Conservation (phyloP, 352 stramenopile species). For the Pythium coloratum region DNA sequence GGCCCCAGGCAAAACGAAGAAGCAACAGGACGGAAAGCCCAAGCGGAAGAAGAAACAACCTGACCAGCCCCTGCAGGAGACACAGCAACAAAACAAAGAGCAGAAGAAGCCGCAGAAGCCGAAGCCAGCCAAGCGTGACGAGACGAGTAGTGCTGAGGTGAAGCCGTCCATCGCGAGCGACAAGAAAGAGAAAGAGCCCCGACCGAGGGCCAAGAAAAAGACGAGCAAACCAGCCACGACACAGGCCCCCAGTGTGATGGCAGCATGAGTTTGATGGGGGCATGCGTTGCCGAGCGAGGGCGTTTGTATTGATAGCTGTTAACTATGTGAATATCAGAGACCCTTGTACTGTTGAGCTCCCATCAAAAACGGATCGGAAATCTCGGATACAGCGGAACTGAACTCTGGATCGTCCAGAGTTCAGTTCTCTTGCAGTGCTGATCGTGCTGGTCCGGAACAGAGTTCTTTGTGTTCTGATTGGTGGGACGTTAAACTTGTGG, state of each 20-base stretch:
- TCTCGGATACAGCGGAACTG: neutral
- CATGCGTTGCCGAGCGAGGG: too few relatives aligned
- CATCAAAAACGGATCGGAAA: neutral
- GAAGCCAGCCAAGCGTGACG: neutral
- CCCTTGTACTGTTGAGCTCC: neutral
- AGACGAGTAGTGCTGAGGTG: neutral
- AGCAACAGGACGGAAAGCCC: neutral
- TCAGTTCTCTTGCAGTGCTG: neutral
- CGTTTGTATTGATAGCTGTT: neutral
- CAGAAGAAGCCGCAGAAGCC: neutral
- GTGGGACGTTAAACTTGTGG: neutral
- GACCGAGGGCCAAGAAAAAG: neutral
- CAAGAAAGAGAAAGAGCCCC: neutral
- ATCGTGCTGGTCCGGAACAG: neutral
- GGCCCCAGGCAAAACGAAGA: slow-evolving; percentile 4
- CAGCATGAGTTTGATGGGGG: neutral
- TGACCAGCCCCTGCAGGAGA: neutral
- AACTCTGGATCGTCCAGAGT: neutral
- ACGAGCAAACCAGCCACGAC: neutral
- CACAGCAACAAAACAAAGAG: neutral
- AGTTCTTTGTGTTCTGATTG: neutral
- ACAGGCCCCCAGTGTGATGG: neutral
- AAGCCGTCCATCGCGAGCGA: neutral
- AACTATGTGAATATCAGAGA: slow-evolving; percentile 1
- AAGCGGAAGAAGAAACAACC: neutral